Base-by-base conservation (phyloP, 108 stramenopile genomes). In the Bacterosira constricta region DNA sequence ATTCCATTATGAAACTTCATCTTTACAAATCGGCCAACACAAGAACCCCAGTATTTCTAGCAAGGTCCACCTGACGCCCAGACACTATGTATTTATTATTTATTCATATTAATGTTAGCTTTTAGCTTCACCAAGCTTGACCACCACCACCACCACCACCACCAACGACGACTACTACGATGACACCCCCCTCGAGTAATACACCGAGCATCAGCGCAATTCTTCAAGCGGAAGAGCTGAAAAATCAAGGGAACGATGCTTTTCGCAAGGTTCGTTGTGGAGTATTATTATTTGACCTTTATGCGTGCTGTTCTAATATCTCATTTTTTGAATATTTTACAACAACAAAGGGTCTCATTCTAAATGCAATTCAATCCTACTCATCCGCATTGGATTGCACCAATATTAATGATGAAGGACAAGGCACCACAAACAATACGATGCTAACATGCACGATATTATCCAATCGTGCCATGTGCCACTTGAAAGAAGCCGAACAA, bases 381-480 rank as follows among this genome's bases (percentile, higher is more conserved):
- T 66, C 80, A 17, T 63, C 85, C 57, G 88, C 65, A 25, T 37
- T 82, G 44, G 82, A 73, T 55, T 74, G 32, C 77, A 86, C 60
- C 58, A 42, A 76, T n/a, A 52, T 56, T 21, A 58, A 51, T 2
- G 15, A 25, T 25, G 5, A 54, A 20, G 63, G 12, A 13, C 20
- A 6, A 15, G 36, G 23, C 21, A 38, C 71, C 32, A 54, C 29
- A 10, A 35, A 67, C 6, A 41, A 25, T 15, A 42, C 38, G 31
- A 12, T 55, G 26, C 56, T 87, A 32, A 67, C 84, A 53, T 63
- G 83, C 13, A 79, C 89, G 4, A 38, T 94, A 20, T 55, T 86
- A 6, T 92, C 88, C 61, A 95, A 91, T 82, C 81, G 87, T 64
- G 89, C 90, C 62, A 89, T 89, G 66, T 95, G 91, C 45, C 76